Evolutionary conservation across 495 filamentous ascomycete genomes (phyloP), one percentile per base, ranked within the genome.

Genomic region (Neohortaea acidophila): DNA sequence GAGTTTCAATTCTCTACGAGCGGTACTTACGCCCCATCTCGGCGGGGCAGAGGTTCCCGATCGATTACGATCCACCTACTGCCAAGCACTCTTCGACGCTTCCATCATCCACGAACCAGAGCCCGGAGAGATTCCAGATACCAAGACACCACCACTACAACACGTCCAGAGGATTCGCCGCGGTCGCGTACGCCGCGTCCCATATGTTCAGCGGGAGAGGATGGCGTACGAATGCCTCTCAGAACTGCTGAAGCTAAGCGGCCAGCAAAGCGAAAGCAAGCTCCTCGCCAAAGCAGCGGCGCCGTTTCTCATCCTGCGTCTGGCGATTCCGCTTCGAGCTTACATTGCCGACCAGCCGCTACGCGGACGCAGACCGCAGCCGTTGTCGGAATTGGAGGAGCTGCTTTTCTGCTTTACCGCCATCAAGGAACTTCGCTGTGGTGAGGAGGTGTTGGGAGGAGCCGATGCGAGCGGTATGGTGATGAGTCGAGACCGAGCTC

Each of bases 291-390:
- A 75, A 48, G 79, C 79, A 1, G 73, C 79, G 2, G 77, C 82
- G 2, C 84, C 86, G 0, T 89, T 84, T 46, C 64, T 96, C 0
- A 81, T 96, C 33, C 66, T 93, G 3, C 76, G 89, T 4, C 74
- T 73, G 18, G 84, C 81, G 1, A 62, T 93, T 6, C 74, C 83
- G 1, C 56, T 97, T 21, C 73, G 83, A 34, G 64, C 75, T 2
- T 94, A 92, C 51, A 77, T 87, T 31, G 79, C 84, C 4, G 89
- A 97, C 57, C 89, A 94, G 51, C 89, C 89, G 12, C 64, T 97
- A 9, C 68, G 89, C 12, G 91, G 89, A 0, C 64, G 75, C n/a
- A 86, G 89, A 78, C 89, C 89, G 21, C 84, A 91, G 56, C 89
- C 89, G 3, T 67, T 78, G 11, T 73, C 72, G 0, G 82, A 94